Percentiles rank a stretch among this genome's conserved stretches.
Evolutionary conservation across 352 stramenopile species (phyloP).

Genomic region (Pseudoperonospora humuli): DNA sequence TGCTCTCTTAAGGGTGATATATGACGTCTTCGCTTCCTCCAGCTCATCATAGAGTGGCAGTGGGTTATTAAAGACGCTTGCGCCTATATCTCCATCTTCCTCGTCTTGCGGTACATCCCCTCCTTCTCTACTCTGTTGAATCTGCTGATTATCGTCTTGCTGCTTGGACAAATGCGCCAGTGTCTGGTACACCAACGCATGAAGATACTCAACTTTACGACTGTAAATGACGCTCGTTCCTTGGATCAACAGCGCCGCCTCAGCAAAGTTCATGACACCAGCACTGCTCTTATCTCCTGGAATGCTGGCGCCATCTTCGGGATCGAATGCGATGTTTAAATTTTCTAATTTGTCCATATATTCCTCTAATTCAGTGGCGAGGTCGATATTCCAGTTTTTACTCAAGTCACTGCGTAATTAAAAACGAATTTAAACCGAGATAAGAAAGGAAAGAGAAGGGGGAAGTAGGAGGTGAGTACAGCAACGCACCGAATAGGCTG

Average conservation of each 20-base stretch:
- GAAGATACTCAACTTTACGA: slow-evolving; percentile 93
- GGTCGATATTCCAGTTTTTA: slow-evolving; percentile 88
- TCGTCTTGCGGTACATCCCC: slow-evolving; percentile 17
- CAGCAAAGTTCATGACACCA: slow-evolving; percentile 86
- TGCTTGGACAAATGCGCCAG: slow-evolving; percentile 74
- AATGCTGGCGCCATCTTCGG: slow-evolving; percentile 26
- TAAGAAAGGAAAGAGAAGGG: not conserved
- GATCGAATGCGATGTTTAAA: slow-evolving; percentile 62
- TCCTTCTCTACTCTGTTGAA: slow-evolving; percentile 1
- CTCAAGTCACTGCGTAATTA: slow-evolving; percentile 69
- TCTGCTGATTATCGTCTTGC: slow-evolving; percentile 29
- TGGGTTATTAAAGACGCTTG: slow-evolving; percentile 46
- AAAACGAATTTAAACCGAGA: too few species aligned
- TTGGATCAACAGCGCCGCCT: slow-evolving; percentile 90
- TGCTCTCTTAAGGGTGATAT: slow-evolving; percentile 50
- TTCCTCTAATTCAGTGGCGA: slow-evolving; percentile 84
- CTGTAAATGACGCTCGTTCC: slow-evolving; percentile 91
- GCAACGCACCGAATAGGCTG: slow-evolving; percentile 69
- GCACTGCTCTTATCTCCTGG: slow-evolving; percentile 2
- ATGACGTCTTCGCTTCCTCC: slow-evolving; percentile 34
- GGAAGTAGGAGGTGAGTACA: not conserved
- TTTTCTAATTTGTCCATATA: slow-evolving; percentile 86
- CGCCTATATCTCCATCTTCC: slow-evolving; percentile 17
- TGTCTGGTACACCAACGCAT: slow-evolving; percentile 88
- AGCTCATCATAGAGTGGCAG: slow-evolving; percentile 58